Conservation (phyloP, 2,329 filamentous ascomycete species). For the Colletotrichum sp. region DNA sequence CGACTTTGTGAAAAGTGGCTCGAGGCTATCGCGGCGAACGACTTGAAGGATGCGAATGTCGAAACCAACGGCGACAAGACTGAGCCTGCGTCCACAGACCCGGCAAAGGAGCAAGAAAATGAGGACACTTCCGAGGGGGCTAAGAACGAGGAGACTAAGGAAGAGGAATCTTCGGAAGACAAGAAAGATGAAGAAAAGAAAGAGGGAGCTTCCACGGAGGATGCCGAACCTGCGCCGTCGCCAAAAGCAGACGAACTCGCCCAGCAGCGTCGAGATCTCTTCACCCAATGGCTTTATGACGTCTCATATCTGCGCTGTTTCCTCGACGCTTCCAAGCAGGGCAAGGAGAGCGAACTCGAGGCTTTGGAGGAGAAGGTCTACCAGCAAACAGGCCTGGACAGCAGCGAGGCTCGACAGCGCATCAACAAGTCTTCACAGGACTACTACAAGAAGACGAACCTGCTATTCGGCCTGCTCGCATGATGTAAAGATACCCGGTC, state of each 20-base stretch:
- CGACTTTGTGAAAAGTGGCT: conserved; percentile 57
- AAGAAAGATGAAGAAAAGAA: conserved; percentile 22
- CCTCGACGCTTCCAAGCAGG: conserved; percentile 37
- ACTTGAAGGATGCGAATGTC: neutral
- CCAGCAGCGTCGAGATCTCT: conserved; percentile 48
- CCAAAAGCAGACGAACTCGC: conserved; percentile 14
- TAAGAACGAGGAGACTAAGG: conserved; percentile 5
- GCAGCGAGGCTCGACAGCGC: conserved; percentile 52
- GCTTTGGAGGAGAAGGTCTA: conserved; percentile 52
- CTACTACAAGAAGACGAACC: conserved; percentile 82
- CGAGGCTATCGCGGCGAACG: conserved; percentile 40
- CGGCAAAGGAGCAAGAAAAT: conserved; percentile 1
- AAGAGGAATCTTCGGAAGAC: conserved; percentile 10
- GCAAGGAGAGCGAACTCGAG: conserved; percentile 37
- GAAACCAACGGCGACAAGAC: conserved; percentile 18
- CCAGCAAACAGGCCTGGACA: conserved; percentile 50
- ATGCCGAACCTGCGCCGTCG: conserved; percentile 3
- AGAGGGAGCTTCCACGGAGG: neutral
- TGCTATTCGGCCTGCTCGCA: conserved; percentile 81
- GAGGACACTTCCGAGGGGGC: conserved; percentile 7
- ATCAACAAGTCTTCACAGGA: conserved; percentile 70
- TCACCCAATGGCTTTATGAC: conserved; percentile 68
- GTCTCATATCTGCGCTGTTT: conserved; percentile 54
- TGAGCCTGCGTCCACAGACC: conserved; percentile 19
- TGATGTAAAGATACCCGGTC: conserved; percentile 27